phyloP scores from a whole-genome alignment of 2,329 filamentous ascomycete genomes.

The Ophiostoma perfectum region DNA sequence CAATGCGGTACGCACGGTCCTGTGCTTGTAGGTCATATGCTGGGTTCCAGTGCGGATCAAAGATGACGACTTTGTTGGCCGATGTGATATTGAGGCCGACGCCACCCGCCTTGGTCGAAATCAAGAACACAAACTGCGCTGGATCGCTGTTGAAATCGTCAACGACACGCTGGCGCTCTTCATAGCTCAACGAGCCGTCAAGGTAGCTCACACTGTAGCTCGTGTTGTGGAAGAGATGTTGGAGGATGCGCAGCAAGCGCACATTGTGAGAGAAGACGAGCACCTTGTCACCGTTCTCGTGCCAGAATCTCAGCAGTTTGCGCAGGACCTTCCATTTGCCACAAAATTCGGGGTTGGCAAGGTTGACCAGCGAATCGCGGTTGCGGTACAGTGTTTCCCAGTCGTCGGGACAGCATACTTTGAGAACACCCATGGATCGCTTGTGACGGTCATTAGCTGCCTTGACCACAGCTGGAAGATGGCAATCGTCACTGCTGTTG shows the following conservation, averaged over 20 bases:
- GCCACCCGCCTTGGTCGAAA: conserved; percentile 88
- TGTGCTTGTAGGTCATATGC: conserved; percentile 92
- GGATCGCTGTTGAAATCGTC: conserved; percentile 89
- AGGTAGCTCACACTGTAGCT: conserved; percentile 88
- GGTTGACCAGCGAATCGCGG: conserved; percentile 71
- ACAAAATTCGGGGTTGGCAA: conserved; percentile 84
- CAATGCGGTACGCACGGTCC: conserved; percentile 92
- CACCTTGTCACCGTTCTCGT: conserved; percentile 85
- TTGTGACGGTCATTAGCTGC: conserved; percentile 58
- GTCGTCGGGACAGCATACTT: conserved; percentile 65
- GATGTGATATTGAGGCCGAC: conserved; percentile 95
- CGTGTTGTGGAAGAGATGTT: conserved; percentile 79
- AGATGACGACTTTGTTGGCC: conserved; percentile 95
- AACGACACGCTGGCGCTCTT: conserved; percentile 75
- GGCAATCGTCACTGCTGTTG: background rate
- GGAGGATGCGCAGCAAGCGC: conserved; percentile 73
- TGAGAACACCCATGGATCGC: conserved; percentile 69
- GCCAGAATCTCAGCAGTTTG: conserved; percentile 84
- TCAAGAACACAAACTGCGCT: conserved; percentile 86
- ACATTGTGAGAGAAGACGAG: conserved; percentile 94
- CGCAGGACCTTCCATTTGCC: conserved; percentile 94
- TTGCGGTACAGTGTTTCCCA: conserved; percentile 71
- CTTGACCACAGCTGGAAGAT: background rate
- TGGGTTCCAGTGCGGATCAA: conserved; percentile 98
- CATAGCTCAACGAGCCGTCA: conserved; percentile 76